A percentile compares a stretch with the other conserved stretches of the same genome.
Evolutionary conservation across 1,284 basidiomycete genomes (phyloP).

Genomic region (Apiotrichum gamsii): DNA sequence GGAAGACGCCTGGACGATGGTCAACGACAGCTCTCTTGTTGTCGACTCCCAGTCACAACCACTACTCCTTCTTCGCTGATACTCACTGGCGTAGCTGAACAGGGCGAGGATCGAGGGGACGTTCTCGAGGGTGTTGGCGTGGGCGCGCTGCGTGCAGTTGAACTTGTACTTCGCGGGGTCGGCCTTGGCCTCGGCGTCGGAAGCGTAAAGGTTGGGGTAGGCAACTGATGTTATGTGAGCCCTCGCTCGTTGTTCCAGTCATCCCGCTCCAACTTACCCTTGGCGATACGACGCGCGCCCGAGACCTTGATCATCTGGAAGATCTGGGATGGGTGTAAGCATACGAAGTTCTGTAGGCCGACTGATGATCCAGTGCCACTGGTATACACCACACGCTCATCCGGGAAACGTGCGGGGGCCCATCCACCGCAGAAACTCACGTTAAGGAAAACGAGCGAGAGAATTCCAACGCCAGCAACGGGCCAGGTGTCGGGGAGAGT

Average conservation of each 20-base stretch:
- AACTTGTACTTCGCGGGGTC: constrained; percentile 36
- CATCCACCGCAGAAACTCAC: constrained; percentile 13
- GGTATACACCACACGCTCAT: too few species aligned
- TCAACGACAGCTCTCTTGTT: neutral
- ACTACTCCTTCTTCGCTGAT: neutral
- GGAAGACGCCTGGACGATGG: constrained; percentile 31
- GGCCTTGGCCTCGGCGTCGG: constrained; percentile 34
- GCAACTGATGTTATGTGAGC: constrained; percentile 11
- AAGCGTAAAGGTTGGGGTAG: constrained; percentile 38
- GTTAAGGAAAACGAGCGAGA: constrained; percentile 23
- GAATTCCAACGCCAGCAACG: constrained; percentile 34
- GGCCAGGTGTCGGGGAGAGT: constrained; percentile 31
- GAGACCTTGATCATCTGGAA: constrained; percentile 28
- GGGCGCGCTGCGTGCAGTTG: constrained; percentile 41
- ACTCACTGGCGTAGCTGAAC: constrained; percentile 31
- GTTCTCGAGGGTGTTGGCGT: constrained; percentile 42
- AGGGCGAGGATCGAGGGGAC: constrained; percentile 26
- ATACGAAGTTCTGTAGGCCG: neutral
- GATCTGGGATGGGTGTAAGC: constrained; percentile 16
- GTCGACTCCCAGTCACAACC: neutral
- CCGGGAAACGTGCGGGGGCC: too few species aligned
- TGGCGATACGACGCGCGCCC: constrained; percentile 24
- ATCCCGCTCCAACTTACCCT: neutral
- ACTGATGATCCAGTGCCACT: too few species aligned
- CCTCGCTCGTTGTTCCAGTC: too few species aligned